phyloP scores from a whole-genome alignment of 176 grass and related monocot species.

The Carex pumila region DNA sequence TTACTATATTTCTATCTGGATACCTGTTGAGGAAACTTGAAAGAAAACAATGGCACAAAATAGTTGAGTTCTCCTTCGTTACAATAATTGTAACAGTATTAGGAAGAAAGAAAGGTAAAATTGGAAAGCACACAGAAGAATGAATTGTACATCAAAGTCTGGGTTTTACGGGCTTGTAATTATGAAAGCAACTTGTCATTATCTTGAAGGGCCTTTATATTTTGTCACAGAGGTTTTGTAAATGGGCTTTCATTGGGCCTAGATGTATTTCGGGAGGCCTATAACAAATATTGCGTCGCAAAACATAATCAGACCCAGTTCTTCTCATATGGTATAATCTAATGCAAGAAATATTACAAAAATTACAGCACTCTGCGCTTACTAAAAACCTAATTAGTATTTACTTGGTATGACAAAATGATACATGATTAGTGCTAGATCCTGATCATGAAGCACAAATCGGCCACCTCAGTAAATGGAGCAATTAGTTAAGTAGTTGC shows the following conservation, averaged over 20 bases:
- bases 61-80: background rate
- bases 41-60: background rate
- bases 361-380: background rate
- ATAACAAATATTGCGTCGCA: background rate
- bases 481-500: conserved; percentile 26
- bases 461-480: background rate
- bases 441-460: background rate
- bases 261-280: background rate
- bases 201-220: no score
- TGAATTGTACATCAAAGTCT: background rate
- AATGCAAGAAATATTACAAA: conserved; percentile 22
- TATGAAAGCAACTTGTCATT: no score
- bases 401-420: background rate
- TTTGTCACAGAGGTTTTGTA: background rate
- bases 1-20: background rate
- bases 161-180: background rate
- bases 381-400: conserved; percentile 7
- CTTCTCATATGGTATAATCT: background rate
- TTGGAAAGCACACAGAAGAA: no score
- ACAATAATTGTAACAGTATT: background rate
- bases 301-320: background rate
- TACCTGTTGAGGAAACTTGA: background rate
- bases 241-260: background rate
- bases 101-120: background rate
- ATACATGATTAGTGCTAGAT: conserved; percentile 19